Base-by-base conservation (phyloP, 805 yeast genomes). In the Pichia deserticola region DNA sequence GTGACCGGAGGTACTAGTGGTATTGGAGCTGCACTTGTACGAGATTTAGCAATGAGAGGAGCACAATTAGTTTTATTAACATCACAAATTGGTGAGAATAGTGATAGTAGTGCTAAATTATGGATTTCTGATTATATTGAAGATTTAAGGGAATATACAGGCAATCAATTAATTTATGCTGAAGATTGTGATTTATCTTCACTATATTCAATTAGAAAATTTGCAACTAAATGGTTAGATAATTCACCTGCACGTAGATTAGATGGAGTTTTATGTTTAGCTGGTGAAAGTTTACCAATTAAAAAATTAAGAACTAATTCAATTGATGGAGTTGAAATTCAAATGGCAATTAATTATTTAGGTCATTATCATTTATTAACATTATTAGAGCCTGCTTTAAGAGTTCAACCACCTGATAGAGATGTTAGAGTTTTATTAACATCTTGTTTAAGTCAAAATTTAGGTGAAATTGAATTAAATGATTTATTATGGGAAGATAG, bases 1-100 rank as follows among this genome's bases (percentile, higher is more conserved):
- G 74, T 87, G 7, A 85, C 93, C 0, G 99, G 99, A n/a, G 99
- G 96, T 2, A 92, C 98, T 0, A 77, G 95, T 1, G 97, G 98
- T 0, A 64, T 89, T 52, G 99, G 99, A 0, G 84, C 92, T 0
- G 76, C 79, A 4, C 76, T 86, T 5, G 93, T 79, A 0, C 72
- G 74, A 36, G 89, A 89, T 34, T 63, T 93, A 58, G 97, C 97
- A 0, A 49, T 56, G 0, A 68, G 79, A 45, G 99, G 99, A 4
- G 97, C 98, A 0, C 98, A 93, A 63, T 58, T 92, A 45, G 78
- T 93, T 34, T 61, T 92, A 42, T 84, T 86, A 36, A 70, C 92
- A 40, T 74, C 82, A 5, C 65, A 75, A 20, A 64, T 78, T 4
- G 38, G 48, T 13, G 57, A 53, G 12, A 89, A 85, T 59, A 75